Conservation (phyloP, 495 filamentous ascomycete genomes). For the Aspergillus panamensis region DNA sequence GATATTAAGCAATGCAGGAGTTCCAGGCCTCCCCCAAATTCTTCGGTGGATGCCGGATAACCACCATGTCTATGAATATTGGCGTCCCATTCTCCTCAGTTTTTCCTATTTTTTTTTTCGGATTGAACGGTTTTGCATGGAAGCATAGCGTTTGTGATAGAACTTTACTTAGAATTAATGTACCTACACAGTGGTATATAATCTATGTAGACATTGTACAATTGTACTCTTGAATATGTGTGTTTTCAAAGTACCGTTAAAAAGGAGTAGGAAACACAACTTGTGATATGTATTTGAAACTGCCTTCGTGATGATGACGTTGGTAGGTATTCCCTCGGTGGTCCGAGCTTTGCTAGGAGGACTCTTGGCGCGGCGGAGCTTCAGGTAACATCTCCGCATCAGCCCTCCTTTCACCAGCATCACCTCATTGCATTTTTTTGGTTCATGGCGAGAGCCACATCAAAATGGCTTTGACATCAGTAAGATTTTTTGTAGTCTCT, state of each 20-base stretch:
- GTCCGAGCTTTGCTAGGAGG: constrained; percentile 2
- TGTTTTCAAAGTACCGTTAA: background rate
- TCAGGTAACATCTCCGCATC: constrained; percentile 8
- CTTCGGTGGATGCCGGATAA: background rate
- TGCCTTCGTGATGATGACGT: background rate
- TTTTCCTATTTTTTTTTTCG: no score
- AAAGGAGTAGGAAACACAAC: no score
- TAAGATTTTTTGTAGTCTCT: constrained; percentile 16
- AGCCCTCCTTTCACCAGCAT: constrained; percentile 17
- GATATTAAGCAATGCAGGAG: constrained; percentile 22
- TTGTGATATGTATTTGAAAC: no score
- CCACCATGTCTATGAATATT: constrained; percentile 13
- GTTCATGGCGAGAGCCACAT: constrained; percentile 35
- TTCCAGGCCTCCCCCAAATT: constrained; percentile 7
- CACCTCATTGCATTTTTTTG: constrained; percentile 20
- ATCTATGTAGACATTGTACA: no score
- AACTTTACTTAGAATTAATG: no score
- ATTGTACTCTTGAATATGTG: background rate
- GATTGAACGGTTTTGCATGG: no score
- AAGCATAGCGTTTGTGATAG: no score
- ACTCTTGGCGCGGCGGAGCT: constrained; percentile 25
- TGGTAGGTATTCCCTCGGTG: background rate
- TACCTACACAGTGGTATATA: no score
- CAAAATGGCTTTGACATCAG: constrained; percentile 50
- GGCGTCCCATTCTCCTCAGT: background rate